Conservation (phyloP, 768 basidiomycete genomes). For the Phaeolepiota aurea region DNA sequence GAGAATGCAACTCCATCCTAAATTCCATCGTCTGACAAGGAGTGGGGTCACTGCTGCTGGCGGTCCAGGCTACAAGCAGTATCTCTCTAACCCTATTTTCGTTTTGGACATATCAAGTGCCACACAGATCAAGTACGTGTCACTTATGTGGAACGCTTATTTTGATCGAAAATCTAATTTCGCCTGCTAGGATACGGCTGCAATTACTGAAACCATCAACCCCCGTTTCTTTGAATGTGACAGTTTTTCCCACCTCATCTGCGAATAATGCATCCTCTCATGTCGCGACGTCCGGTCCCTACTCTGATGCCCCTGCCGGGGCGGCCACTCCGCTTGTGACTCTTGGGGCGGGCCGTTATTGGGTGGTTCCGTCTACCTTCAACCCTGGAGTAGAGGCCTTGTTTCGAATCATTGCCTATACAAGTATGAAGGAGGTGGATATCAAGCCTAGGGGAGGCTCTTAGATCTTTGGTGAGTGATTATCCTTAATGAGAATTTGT, state of each 20-base stretch:
- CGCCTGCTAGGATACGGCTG: conserved; percentile 65
- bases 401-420: conserved; percentile 59
- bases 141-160: too few species aligned
- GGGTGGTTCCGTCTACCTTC: conserved; percentile 68
- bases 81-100: conserved; percentile 61
- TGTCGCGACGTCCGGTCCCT: conserved; percentile 70
- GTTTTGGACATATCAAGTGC: conserved; percentile 45
- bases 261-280: conserved; percentile 19
- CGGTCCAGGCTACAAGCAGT: conserved; percentile 57
- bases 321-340: conserved; percentile 49
- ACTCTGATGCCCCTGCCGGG: conserved; percentile 68
- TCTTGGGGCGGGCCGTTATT: conserved; percentile 57
- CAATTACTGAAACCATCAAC: conserved; percentile 44
- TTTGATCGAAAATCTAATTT: too few species aligned
- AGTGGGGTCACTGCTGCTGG: conserved; percentile 50
- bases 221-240: conserved; percentile 47
- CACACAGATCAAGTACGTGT: conserved; percentile 51
- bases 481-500: too few species aligned
- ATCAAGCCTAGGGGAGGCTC: not conserved
- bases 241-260: conserved; percentile 36
- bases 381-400: conserved; percentile 43
- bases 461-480: too few species aligned
- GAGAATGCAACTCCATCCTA: too few species aligned
- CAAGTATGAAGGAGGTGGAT: conserved; percentile 21
- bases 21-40: too few species aligned